phyloP scores from a whole-genome alignment of 192 early-diverging fungal genomes.

The Coemansia sp. region DNA sequence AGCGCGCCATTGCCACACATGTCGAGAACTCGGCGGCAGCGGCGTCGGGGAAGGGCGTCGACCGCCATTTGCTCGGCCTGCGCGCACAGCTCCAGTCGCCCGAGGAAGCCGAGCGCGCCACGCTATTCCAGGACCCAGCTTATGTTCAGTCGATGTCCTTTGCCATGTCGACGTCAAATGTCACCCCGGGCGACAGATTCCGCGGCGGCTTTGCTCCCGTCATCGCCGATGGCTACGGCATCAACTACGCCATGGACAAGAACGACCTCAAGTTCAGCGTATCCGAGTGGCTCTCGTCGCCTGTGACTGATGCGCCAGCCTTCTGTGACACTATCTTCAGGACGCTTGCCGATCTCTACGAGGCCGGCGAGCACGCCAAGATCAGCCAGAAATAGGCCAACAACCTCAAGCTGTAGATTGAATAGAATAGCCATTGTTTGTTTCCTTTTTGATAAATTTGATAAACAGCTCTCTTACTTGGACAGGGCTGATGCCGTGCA shows the following conservation, averaged over 20 bases:
- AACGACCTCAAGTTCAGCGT: constrained; percentile 73
- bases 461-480: not conserved
- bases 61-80: constrained; percentile 89
- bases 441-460: too few species aligned
- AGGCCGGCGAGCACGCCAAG: constrained; percentile 37
- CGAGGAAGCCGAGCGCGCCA: constrained; percentile 62
- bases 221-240: constrained; percentile 80
- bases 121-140: constrained; percentile 80
- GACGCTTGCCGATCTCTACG: constrained; percentile 45
- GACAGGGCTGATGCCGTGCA: constrained; percentile 60
- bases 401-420: too few species aligned
- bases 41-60: constrained; percentile 76
- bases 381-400: not conserved
- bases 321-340: constrained; percentile 62
- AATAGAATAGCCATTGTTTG: too few species aligned
- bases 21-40: constrained; percentile 74
- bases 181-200: constrained; percentile 67
- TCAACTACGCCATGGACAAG: constrained; percentile 75
- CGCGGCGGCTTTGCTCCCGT: constrained; percentile 87
- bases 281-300: constrained; percentile 53
- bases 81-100: constrained; percentile 63
- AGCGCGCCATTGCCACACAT: constrained; percentile 69
- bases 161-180: constrained; percentile 76
- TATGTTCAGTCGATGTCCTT: constrained; percentile 78
- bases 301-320: constrained; percentile 58